Conservation (phyloP, 176 grass and related monocot species). For the Lolium perenne region DNA sequence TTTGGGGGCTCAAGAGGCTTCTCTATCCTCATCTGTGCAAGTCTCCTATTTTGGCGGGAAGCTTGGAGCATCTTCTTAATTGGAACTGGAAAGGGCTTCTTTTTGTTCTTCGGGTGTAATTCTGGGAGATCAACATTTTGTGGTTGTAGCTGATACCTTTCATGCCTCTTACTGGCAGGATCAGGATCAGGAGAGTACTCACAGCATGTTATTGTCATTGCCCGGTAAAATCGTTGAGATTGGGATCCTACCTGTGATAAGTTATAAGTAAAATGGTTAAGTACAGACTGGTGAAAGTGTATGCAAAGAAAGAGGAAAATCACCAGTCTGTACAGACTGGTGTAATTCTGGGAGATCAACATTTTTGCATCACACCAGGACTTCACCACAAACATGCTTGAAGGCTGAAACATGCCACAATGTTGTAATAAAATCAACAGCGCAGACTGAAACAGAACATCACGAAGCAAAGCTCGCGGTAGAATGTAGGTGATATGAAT, state of each 20-base stretch:
- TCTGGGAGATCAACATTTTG: slow-evolving; percentile 91
- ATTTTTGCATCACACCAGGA: not conserved
- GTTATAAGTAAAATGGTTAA: not conserved
- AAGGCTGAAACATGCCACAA: not conserved
- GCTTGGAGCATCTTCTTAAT: slow-evolving; percentile 72
- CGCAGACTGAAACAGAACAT: not conserved
- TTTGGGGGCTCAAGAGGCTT: slow-evolving; percentile 81
- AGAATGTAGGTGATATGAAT: not conserved
- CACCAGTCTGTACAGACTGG: too few species aligned
- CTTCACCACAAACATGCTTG: not conserved
- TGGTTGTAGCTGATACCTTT: slow-evolving; percentile 31
- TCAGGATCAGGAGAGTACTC: slow-evolving; percentile 39
- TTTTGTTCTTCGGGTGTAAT: slow-evolving; percentile 81
- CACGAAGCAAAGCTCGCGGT: not conserved
- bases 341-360: too few species aligned
- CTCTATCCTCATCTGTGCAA: slow-evolving; percentile 73
- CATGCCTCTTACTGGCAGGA: slow-evolving; percentile 33
- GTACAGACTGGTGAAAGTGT: not conserved
- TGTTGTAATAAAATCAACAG: not conserved
- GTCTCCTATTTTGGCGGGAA: slow-evolving; percentile 67
- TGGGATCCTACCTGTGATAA: slow-evolving; percentile 30
- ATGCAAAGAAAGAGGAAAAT: slow-evolving; percentile 10
- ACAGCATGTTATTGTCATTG: slow-evolving; percentile 30
- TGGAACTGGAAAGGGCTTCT: slow-evolving; percentile 78
- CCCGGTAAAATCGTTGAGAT: not conserved